phyloP scores from a whole-genome alignment of 768 basidiomycete species.

The Suillus brevipes region DNA sequence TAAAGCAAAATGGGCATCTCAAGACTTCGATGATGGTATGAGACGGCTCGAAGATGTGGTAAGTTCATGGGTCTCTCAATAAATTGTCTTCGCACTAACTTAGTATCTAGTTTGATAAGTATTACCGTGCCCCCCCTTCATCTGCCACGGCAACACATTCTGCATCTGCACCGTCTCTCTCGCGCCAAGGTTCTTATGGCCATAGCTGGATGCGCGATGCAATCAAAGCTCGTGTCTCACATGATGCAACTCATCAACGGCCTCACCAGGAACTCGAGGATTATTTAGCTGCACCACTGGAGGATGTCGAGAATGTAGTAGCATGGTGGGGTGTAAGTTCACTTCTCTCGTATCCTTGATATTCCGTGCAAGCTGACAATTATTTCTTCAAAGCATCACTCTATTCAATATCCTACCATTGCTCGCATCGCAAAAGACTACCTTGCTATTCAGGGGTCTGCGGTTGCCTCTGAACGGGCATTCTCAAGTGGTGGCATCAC shows the following conservation, averaged over 20 bases:
- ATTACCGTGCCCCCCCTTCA: neutral
- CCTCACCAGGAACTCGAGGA: no score
- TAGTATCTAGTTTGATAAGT: conserved; percentile 2
- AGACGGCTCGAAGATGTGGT: neutral
- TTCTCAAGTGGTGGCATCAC: conserved; percentile 19
- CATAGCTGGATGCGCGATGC: no score
- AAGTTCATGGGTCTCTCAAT: neutral
- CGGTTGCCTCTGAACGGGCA: conserved; percentile 24
- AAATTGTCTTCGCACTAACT: conserved; percentile 1
- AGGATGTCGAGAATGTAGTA: no score
- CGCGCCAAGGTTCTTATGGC: neutral
- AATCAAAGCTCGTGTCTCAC: no score
- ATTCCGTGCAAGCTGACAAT: neutral
- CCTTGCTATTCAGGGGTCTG: conserved; percentile 30
- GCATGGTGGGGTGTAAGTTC: no score
- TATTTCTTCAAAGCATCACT: conserved; percentile 14
- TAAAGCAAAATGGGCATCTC: neutral
- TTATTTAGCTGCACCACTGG: no score
- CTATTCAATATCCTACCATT: conserved; percentile 8
- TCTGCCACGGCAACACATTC: neutral
- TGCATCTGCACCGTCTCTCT: neutral
- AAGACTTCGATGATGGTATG: no score
- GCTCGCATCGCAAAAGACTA: conserved; percentile 7
- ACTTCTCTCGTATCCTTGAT: neutral
- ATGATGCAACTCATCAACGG: no score